phyloP scores from a whole-genome alignment of 1,284 basidiomycete genomes.

The Chalciporus piperatoides region DNA sequence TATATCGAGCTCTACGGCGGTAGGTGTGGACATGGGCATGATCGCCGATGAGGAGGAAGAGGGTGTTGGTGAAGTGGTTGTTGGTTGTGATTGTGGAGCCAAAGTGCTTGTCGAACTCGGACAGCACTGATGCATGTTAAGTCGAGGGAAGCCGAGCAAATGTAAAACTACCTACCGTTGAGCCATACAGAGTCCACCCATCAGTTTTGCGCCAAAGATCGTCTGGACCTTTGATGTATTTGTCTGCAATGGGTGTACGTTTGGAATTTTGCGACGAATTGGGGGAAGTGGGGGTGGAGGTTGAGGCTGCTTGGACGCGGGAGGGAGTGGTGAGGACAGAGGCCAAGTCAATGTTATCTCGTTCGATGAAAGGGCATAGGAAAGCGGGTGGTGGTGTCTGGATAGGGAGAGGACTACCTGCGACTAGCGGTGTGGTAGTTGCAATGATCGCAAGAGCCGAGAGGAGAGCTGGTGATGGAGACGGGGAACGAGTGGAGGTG shows the following conservation, averaged over 20 bases:
- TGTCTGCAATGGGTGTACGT: constrained; percentile 45
- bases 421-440: constrained; percentile 40
- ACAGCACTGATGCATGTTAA: constrained; percentile 21
- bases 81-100: constrained; percentile 19
- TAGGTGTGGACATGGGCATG: constrained; percentile 15
- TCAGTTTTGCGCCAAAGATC: constrained; percentile 57
- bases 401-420: constrained; percentile 42
- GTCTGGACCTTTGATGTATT: constrained; percentile 53
- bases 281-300: neutral
- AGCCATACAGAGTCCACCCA: constrained; percentile 61
- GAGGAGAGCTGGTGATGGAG: constrained; percentile 47
- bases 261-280: neutral
- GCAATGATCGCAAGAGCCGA: constrained; percentile 54
- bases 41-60: constrained; percentile 18
- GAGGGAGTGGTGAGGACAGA: constrained; percentile 4
- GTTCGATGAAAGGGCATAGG: constrained; percentile 53
- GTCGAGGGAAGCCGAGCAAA: constrained; percentile 7
- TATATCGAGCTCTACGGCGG: constrained; percentile 30
- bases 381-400: constrained; percentile 49
- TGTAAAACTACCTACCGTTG: constrained; percentile 43
- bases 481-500: constrained; percentile 5
- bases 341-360: constrained; percentile 8
- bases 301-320: neutral
- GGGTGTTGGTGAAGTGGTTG: neutral
- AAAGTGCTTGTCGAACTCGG: constrained; percentile 30